A percentile compares a stretch with the other conserved stretches of the same genome.
These are phyloP conservation scores for Leishmania guyanensis DNA, from an alignment of 208 protist species.

Conservation along the genomic window DNA sequence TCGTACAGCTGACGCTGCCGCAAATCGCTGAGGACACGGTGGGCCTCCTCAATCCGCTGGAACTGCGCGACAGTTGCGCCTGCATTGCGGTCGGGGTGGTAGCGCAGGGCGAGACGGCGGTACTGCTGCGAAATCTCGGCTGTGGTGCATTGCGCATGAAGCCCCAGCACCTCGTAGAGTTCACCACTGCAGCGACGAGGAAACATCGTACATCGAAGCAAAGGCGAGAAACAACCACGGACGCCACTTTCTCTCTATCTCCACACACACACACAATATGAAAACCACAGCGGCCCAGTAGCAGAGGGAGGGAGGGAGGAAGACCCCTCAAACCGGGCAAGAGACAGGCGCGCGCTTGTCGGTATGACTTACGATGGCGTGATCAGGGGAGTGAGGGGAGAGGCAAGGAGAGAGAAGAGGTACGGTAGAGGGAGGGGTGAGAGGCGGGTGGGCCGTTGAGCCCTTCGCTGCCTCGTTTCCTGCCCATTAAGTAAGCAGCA, in stretches of 20 bases:
- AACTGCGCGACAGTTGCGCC: conserved; percentile 77
- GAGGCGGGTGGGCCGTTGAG: too few relatives aligned
- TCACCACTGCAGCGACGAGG: conserved; percentile 46
- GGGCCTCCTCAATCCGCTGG: conserved; percentile 94
- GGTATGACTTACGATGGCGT: not conserved
- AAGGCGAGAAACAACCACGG: not conserved
- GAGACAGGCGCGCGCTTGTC: not conserved
- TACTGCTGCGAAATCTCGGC: conserved; percentile 86
- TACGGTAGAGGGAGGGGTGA: not conserved
- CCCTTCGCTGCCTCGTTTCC: too few relatives aligned
- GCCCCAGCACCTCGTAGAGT: conserved; percentile 79
- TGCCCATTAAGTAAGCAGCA: too few relatives aligned
- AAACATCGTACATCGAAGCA: conserved; percentile 20
- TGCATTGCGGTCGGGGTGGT: conserved; percentile 90
- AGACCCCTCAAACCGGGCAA: not conserved
- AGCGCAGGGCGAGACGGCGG: conserved; percentile 82
- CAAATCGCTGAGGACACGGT: conserved; percentile 95
- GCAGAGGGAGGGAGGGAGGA: not conserved
- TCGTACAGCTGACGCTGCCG: conserved; percentile 97
- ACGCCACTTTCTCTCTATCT: not conserved
- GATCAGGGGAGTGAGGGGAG: not conserved
- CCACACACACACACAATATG: not conserved
- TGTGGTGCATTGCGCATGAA: conserved; percentile 52
- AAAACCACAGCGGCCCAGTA: not conserved
- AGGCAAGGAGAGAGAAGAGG: not conserved